Evolutionary conservation across 2,329 filamentous ascomycete genomes (phyloP).

Genomic region (Clarireedia sp.): DNA sequence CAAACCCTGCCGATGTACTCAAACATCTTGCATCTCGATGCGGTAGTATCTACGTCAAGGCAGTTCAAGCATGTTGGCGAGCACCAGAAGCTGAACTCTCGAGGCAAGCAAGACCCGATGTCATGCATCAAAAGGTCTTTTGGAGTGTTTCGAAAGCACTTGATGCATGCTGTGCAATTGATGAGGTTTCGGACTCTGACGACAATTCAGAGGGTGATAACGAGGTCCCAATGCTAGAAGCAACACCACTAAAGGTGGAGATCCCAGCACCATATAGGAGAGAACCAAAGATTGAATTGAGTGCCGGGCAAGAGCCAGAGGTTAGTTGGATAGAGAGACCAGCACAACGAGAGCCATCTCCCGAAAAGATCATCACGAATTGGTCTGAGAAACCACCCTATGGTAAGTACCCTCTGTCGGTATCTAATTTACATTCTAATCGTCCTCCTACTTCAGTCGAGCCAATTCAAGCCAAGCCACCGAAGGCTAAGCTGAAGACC

Average conservation of each 20-base stretch:
- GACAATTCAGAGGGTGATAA: conserved; percentile 42
- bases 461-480: conserved; percentile 14
- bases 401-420: conserved; percentile 10
- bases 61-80: conserved; percentile 62
- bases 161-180: conserved; percentile 54
- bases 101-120: conserved; percentile 39
- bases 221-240: conserved; percentile 33
- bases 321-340: conserved; percentile 22
- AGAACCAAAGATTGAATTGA: conserved; percentile 8
- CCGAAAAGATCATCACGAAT: conserved; percentile 4
- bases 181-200: conserved; percentile 42
- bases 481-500: conserved; percentile 42
- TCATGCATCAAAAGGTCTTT: conserved; percentile 48
- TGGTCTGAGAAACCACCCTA: conserved; percentile 20
- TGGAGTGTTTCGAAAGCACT: conserved; percentile 42
- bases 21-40: conserved; percentile 42
- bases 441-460: conserved; percentile 9
- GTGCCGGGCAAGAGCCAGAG: conserved; percentile 9
- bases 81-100: conserved; percentile 57
- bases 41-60: conserved; percentile 67
- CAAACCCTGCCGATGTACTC: conserved; percentile 21
- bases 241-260: conserved; percentile 17
- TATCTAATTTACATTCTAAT: neutral
- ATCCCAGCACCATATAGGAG: conserved; percentile 14
- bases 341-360: conserved; percentile 11